A percentile compares a stretch with the other conserved stretches of the same genome.
These are phyloP conservation scores for Penicillium maclennaniae DNA, from an alignment of 495 filamentous ascomycete species.

Conservation along the genomic window DNA sequence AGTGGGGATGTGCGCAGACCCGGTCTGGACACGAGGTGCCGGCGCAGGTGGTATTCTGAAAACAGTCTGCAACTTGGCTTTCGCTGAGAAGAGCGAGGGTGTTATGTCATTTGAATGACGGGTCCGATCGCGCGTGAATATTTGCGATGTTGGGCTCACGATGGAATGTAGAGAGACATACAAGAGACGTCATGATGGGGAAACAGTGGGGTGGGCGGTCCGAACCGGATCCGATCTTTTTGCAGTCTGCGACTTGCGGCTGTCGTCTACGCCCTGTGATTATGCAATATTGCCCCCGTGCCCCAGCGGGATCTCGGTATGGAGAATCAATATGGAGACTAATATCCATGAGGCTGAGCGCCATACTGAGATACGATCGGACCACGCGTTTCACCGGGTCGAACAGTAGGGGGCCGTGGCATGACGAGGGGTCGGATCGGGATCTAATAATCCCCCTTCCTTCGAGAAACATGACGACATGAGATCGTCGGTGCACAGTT, in stretches of 20 bases:
- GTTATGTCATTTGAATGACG: neutral
- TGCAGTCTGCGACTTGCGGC: neutral
- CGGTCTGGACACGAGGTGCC: conserved; percentile 7
- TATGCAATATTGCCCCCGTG: neutral
- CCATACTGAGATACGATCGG: neutral
- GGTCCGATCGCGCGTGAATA: neutral
- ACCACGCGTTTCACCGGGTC: neutral
- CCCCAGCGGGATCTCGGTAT: neutral
- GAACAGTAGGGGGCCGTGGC: neutral
- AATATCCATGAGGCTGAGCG: neutral
- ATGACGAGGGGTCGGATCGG: neutral
- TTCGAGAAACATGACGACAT: neutral
- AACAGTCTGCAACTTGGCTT: neutral
- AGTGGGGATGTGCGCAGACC: conserved; percentile 2
- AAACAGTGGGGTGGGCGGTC: conserved; percentile 2
- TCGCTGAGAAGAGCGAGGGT: neutral
- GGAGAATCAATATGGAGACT: neutral
- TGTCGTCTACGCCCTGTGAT: neutral
- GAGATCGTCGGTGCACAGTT: neutral
- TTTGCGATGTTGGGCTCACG: neutral
- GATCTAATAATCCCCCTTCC: neutral
- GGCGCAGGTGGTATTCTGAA: conserved; percentile 2
- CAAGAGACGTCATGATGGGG: neutral
- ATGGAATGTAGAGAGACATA: neutral
- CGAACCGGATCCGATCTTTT: conserved; percentile 4